phyloP scores from a whole-genome alignment of 2,329 filamentous ascomycete species.

The Aureobasidium namibiae region DNA sequence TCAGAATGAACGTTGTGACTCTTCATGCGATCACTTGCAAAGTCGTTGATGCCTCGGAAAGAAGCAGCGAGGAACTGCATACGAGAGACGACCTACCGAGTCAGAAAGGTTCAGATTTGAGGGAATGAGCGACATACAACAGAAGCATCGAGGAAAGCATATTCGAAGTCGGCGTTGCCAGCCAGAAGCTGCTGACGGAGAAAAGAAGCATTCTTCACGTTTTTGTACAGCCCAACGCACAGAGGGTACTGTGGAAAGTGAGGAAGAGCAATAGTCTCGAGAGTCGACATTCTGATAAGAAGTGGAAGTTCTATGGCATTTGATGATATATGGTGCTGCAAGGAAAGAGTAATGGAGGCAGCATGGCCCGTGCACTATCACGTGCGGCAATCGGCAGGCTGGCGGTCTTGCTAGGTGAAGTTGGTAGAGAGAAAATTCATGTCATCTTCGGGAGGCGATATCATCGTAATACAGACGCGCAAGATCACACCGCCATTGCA shows the following conservation, averaged over 20 bases:
- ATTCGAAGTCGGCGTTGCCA: conserved; percentile 79
- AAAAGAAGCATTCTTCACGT: conserved; percentile 69
- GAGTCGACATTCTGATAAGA: conserved; percentile 33
- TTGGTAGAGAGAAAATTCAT: conserved; percentile 5
- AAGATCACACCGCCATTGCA: neutral
- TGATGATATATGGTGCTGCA: neutral
- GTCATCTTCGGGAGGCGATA: neutral
- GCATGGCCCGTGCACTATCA: neutral
- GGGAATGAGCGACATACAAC: conserved; percentile 43
- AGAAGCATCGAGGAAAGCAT: conserved; percentile 83
- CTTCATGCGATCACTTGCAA: conserved; percentile 54
- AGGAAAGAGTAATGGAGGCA: neutral
- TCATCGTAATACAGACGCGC: neutral
- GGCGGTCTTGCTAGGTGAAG: neutral
- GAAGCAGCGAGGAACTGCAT: conserved; percentile 66
- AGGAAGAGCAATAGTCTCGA: conserved; percentile 64
- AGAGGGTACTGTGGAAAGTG: conserved; percentile 66
- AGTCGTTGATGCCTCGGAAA: conserved; percentile 66
- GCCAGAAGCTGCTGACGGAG: conserved; percentile 77
- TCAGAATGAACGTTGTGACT: conserved; percentile 86
- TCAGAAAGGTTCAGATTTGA: neutral
- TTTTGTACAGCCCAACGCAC: conserved; percentile 65
- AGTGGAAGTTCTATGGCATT: neutral
- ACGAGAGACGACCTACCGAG: conserved; percentile 57
- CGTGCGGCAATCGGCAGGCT: neutral